Percentiles rank a stretch among this genome's conserved stretches.
Evolutionary conservation across 306 rosid species (phyloP).

Genomic region (Fragaria nilgerrensis): DNA sequence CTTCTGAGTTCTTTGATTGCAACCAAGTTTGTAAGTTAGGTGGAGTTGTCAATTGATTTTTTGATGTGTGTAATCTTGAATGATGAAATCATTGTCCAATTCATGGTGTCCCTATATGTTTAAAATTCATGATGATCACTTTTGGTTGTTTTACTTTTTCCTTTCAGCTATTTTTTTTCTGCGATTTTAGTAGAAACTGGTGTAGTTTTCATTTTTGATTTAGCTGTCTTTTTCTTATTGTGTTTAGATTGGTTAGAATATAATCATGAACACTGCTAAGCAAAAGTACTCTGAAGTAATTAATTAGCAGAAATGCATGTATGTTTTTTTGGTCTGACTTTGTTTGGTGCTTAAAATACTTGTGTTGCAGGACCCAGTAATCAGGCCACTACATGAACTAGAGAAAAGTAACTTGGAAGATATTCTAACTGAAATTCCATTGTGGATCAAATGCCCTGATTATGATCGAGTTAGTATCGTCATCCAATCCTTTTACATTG

Average conservation of each 20-base stretch:
- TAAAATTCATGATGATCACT: conserved; percentile 5
- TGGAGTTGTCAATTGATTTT: neutral
- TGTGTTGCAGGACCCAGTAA: conserved; percentile 61
- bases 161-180: neutral
- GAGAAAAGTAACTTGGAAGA: conserved; percentile 70
- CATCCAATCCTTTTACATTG: conserved; percentile 5
- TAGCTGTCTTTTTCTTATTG: neutral
- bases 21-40: neutral
- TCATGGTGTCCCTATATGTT: neutral
- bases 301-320: neutral
- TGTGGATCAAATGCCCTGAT: conserved; percentile 84
- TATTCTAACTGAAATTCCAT: conserved; percentile 75
- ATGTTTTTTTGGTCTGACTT: neutral
- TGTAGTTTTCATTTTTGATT: neutral
- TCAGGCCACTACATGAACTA: conserved; percentile 65
- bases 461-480: conserved; percentile 70
- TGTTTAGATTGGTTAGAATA: neutral
- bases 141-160: neutral
- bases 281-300: neutral
- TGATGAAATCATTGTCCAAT: neutral
- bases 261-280: neutral
- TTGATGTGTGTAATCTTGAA: neutral
- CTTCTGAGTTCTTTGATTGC: neutral
- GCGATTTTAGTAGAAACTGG: neutral
- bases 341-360: conserved; percentile 8